Base-by-base conservation (phyloP, 2,329 filamentous ascomycete species). In the Diaporthe helianthi region DNA sequence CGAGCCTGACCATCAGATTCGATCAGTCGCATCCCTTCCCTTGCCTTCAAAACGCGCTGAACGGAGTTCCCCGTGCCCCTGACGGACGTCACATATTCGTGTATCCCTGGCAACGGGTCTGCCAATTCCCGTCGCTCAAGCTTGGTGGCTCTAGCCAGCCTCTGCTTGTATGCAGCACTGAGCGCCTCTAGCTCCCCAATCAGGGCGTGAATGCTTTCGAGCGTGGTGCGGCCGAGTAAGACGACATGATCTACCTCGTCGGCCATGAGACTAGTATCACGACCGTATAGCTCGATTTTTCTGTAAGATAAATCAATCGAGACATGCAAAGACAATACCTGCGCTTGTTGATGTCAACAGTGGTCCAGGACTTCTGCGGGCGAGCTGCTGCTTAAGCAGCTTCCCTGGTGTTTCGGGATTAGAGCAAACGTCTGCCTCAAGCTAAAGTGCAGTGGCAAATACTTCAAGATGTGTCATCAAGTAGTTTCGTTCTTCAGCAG, bases 71-170 rank as follows among this genome's bases (percentile, higher is more conserved):
- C 51, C 22, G 61, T 64, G 36, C 71, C 71, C 46, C 33, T 67
- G n/a, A 67, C 60, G n/a, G 71, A 69, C 6, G 64, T 67, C 33
- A 71, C 60, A n/a, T 71, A 67, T 9, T 72, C 71, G 36, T 71
- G 69, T 9, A 71, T 60, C 19, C 71, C 71, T 5, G 71, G 71
- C 13, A 72, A 46, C 7, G 67, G 58, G 29, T 71, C 65, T 12
- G 69, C 66, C 54, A 71, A 36, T 47, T 72, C 71, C 4, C 67
- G 51, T 2, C 71, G 66, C 58, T 72, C 71, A 15, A 72, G 51
- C 29, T 54, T 67, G 1, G 71, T 72, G 22, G 67, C 54, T 12
- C 33, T 38, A 17, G 55, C 63, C 2, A 71, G 55, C 47, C 52
- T 71, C 26, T 46, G 51, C 65, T 68, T 71, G 46, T 68, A 72